Evolutionary conservation across 1,139 yeast species (phyloP), one percentile per base, ranked within the genome.

Genomic region (Yamadazyma triangularis): DNA sequence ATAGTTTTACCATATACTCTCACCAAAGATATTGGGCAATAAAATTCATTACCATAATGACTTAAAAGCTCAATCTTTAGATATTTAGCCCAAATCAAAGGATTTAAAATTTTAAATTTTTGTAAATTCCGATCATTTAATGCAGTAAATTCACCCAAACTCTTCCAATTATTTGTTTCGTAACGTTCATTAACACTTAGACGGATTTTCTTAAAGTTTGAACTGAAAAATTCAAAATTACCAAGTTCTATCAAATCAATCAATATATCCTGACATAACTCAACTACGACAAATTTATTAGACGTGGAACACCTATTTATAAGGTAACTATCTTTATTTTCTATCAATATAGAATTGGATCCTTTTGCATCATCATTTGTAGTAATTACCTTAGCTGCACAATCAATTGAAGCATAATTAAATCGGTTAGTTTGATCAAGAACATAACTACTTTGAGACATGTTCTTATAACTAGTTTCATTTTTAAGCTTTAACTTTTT

Each of bases 1-100:
- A 89, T 89, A 0, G 96, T 89, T 41, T 86, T 85, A 3, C 97
- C 97, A 53, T 87, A 91, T 4, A 86, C 96, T 43, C 93, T 65
- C 2, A 88, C 68, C 11, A 88, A 56, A 0, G 95, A 82, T 5
- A 89, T 66, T 0, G 97, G 97, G 51, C 97, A 89, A 51, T 88
- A 89, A 50, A 77, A 88, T 51, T 89, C 96, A 44, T 76, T 70
- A 1, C 95, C 97, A 60, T 84, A 88, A 50, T 87, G 91, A 13
- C 79, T 70, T 27, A 84, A 48, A 25, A 88, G 67, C 42, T 89
- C 96, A 20, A 89, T 53, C 44, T 78, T 76, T 31, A 89, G 53
- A 51, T 79, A 89, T 39, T 88, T 69, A 2, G 96, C 95, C 96
- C 96, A 89, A 24, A 88, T 84, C 44, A 78, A 64, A 0, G 96